These are phyloP conservation scores for Erysiphe pulchra DNA, from an alignment of 2,329 filamentous ascomycete genomes.

Conservation along the genomic window DNA sequence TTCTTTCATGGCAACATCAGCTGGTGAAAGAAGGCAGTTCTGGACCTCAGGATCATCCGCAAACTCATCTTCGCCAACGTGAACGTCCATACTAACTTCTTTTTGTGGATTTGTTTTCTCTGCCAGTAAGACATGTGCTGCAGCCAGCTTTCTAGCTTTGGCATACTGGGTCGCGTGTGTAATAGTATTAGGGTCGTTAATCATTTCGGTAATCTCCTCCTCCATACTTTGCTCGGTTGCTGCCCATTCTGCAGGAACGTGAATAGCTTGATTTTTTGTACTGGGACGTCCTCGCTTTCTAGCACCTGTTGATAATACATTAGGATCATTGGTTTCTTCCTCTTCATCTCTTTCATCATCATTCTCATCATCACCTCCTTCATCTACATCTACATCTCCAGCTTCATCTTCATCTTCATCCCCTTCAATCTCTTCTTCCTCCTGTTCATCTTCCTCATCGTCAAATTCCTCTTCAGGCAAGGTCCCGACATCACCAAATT, in stretches of 20 bases:
- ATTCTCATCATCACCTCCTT: background rate
- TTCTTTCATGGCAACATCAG: constrained; percentile 63
- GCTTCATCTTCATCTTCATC: background rate
- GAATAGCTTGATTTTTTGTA: constrained; percentile 11
- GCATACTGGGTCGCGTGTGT: constrained; percentile 32
- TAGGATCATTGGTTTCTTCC: background rate
- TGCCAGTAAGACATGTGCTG: constrained; percentile 25
- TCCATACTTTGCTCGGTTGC: constrained; percentile 37
- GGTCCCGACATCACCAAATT: constrained; percentile 17
- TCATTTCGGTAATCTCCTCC: constrained; percentile 42
- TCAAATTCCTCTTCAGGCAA: background rate
- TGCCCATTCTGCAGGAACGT: constrained; percentile 27
- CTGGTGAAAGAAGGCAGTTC: constrained; percentile 47
- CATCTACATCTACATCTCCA: background rate
- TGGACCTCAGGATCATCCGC: constrained; percentile 69
- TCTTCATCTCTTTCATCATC: constrained; percentile 2
- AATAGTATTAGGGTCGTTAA: constrained; percentile 32
- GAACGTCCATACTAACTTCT: constrained; percentile 29
- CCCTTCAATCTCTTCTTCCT: background rate
- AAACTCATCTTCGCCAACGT: constrained; percentile 61
- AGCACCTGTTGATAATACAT: background rate
- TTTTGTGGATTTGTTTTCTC: constrained; percentile 22
- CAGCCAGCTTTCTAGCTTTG: constrained; percentile 27
- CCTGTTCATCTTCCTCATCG: background rate
- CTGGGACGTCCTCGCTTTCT: background rate